phyloP scores from a whole-genome alignment of 106 monocot genomes.

The Agapanthus africanus region DNA sequence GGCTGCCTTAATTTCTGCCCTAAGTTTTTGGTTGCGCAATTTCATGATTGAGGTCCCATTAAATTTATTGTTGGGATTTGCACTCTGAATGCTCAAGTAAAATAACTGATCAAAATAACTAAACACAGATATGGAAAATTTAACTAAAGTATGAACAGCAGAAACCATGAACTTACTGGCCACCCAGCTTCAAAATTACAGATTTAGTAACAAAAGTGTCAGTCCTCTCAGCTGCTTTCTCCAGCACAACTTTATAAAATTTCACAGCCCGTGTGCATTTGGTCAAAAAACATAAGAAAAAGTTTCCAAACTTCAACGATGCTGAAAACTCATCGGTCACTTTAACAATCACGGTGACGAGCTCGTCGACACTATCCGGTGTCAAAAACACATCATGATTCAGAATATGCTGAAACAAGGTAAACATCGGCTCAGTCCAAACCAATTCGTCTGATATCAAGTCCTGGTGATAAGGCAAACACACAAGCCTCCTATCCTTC shows the following conservation, averaged over 20 bases:
- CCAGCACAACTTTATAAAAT: constrained; percentile 31
- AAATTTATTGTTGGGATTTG: no score
- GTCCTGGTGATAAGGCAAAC: constrained; percentile 46
- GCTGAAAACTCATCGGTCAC: constrained; percentile 25
- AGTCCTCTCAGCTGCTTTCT: constrained; percentile 55
- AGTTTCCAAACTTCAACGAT: constrained; percentile 82
- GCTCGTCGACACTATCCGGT: constrained; percentile 41
- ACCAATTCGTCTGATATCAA: constrained; percentile 38
- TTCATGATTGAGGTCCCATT: no score
- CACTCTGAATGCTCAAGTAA: no score
- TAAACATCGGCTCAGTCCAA: constrained; percentile 69
- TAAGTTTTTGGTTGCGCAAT: no score
- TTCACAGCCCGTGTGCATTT: constrained; percentile 34
- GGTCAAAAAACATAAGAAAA: constrained; percentile 60
- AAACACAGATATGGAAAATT: no score
- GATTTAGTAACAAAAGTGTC: constrained; percentile 76
- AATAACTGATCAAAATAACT: no score
- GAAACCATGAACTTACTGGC: constrained; percentile 9
- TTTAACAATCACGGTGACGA: constrained; percentile 36
- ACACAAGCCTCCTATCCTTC: constrained; percentile 21
- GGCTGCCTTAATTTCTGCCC: no score
- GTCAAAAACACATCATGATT: constrained; percentile 49
- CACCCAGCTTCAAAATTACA: constrained; percentile 48
- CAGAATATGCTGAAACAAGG: constrained; percentile 64
- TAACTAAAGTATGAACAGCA: no score